Base-by-base conservation (phyloP, 305 asterid species). In the Lippia alba region DNA sequence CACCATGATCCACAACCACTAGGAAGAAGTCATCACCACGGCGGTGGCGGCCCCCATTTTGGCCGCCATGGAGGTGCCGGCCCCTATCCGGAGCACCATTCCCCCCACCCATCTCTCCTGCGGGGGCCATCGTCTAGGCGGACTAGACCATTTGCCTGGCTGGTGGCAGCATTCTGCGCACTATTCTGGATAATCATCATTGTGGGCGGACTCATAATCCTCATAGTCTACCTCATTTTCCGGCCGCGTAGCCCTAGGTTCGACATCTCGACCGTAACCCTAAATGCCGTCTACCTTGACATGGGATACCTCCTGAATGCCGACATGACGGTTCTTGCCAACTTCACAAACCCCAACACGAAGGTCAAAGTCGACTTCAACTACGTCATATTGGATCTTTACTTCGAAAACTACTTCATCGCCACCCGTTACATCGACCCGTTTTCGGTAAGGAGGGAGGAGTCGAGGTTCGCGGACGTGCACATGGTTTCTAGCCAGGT, bases 241-340 rank as follows among this genome's bases (percentile, higher is more conserved):
- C 94, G 87, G 44, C 99, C 97, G 0, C 79, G 83, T 4, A 85
- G 64, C 70, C 99, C 99, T 0, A 79, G 89, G 74, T 89, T 94
- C 61, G 97, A 94, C 86, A 80, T 94, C 67, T 79, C 96, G 4
- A 61, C 79, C 5, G 89, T 80, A 63, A 82, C 91, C 50, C 79
- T 94, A 64, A 94, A 94, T 18, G 95, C 92, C 5, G 99, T 97
- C 56, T 94, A 94, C 77, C 93, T 94, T n/a, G 99, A 94, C 87
- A 82, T 84, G 93, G 96, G 97, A 0, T 81, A 84, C 8, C 83
- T 93, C 32, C 94, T 94, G 56, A 91, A 94, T 8, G 95, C 91
- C 0, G 99, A 94, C 67, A 20, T 91, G 66, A 88, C 91, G 8
- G 14, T 94, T 32, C 89, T 94, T 0, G 92, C 86, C 45, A 94